Conservation (phyloP, 495 filamentous ascomycete genomes). For the Lophium mytilinum region DNA sequence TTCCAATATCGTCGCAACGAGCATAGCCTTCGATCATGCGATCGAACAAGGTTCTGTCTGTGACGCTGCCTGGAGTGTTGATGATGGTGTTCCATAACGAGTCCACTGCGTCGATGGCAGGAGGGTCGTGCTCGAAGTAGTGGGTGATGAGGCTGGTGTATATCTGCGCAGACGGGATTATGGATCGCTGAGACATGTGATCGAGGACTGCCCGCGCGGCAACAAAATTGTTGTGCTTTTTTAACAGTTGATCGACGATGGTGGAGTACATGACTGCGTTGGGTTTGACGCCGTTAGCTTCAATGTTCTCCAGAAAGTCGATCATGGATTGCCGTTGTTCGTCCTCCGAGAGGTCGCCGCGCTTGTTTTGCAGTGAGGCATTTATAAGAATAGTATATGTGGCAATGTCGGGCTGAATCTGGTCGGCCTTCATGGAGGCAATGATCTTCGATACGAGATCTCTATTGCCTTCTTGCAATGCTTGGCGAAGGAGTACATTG, state of each 20-base stretch:
- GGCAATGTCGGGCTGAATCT: constrained; percentile 40
- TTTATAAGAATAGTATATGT: constrained; percentile 52
- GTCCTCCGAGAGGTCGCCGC: constrained; percentile 20
- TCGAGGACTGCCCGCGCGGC: constrained; percentile 52
- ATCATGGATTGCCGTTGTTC: constrained; percentile 35
- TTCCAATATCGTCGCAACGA: constrained; percentile 37
- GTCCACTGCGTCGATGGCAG: constrained; percentile 50
- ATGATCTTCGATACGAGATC: constrained; percentile 39
- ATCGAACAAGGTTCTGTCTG: constrained; percentile 61
- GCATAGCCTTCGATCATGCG: constrained; percentile 58
- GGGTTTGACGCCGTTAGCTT: constrained; percentile 42
- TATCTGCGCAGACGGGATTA: constrained; percentile 50
- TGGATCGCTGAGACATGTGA: constrained; percentile 45
- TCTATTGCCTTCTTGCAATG: constrained; percentile 41
- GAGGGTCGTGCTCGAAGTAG: constrained; percentile 50
- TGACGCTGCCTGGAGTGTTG: constrained; percentile 29
- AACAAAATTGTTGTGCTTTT: constrained; percentile 32
- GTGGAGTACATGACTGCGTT: constrained; percentile 54
- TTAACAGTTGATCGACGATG: constrained; percentile 55
- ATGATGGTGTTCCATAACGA: constrained; percentile 42
- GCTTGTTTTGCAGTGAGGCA: constrained; percentile 35
- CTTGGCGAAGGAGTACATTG: constrained; percentile 55
- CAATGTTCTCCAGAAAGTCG: constrained; percentile 45
- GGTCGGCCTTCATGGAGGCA: constrained; percentile 38
- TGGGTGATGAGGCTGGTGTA: constrained; percentile 65